Evolutionary conservation across 202 grass and related monocot species (phyloP), one percentile per base, ranked within the genome.

Genomic region (Zoysia matrella): DNA sequence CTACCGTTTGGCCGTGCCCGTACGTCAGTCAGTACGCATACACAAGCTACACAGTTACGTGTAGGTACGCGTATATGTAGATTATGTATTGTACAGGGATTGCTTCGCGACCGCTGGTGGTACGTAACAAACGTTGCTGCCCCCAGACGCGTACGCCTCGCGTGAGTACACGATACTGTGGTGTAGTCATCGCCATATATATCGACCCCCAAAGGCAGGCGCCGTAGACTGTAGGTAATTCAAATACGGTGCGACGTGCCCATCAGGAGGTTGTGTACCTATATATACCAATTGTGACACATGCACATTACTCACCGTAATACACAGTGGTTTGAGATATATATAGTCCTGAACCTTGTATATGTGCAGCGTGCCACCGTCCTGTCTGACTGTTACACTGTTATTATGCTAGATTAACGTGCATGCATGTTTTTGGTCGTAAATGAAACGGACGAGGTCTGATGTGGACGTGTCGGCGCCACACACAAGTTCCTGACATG

Each of bases 131-230:
- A 81, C 1, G 43, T 56, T 46, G 40, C 18, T 70, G 58, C 6
- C 18, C 79, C 39, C 69, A 72, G 79, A 82, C 72, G 79, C 79
- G 79, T 82, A 82, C 69, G 79, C 79, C 47, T 56, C 52, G 56
- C n/a, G 68, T 76, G 7, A 42, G 4, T 60, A 43, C 46, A 45
- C 3, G 14, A 11, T 46, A 1, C 2, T 9, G 12, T 77, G 40
- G 4, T 47, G 65, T 3, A n/a, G 47, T 6, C 53, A n/a, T 15
- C 60, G 65, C 16, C 65, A 16, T n/a, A 3, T 3, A 30, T 30
- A 30, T 30, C 22, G 3, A 47, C 3, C 60, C 15, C 16, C 43
- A 63, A 68, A 72, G 50, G 22, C 22, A 30, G 22, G 22, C 22
- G 22, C 22, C 22, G 22, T 30, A 30, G 22, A 30, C 22, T 30